Conservation (phyloP, 768 basidiomycete species). For the Xanthoconium purpureum region DNA sequence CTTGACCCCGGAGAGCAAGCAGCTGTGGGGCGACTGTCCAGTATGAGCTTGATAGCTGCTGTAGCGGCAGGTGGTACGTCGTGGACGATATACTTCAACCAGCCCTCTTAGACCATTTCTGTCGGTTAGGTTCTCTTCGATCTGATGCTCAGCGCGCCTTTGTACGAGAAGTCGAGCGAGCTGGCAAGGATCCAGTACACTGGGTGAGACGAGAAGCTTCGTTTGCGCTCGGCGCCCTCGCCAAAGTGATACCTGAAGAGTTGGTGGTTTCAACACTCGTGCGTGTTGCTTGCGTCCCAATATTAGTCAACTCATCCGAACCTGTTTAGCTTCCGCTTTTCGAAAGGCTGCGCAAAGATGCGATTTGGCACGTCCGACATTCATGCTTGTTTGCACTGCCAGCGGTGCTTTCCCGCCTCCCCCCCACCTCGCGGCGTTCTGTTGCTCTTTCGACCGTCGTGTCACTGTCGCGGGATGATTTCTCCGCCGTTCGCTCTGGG, state of each 20-base stretch:
- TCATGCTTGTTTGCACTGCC: constrained; percentile 85
- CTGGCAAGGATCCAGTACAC: constrained; percentile 60
- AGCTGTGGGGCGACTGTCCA: constrained; percentile 79
- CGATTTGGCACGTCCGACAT: constrained; percentile 80
- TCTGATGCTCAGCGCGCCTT: constrained; percentile 59
- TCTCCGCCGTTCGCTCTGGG: constrained; percentile 68
- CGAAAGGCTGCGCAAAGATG: constrained; percentile 63
- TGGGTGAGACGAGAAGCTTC: constrained; percentile 86
- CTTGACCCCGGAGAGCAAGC: constrained; percentile 60
- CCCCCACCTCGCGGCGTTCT: constrained; percentile 51
- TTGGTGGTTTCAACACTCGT: constrained; percentile 64
- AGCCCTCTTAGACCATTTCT: constrained; percentile 4
- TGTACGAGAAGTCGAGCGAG: constrained; percentile 70
- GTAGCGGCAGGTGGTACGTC: constrained; percentile 73
- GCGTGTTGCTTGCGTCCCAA: constrained; percentile 22
- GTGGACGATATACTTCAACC: constrained; percentile 6
- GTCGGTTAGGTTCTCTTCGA: constrained; percentile 47
- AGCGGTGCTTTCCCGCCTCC: constrained; percentile 66
- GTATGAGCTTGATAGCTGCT: constrained; percentile 91
- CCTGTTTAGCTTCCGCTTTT: constrained; percentile 72
- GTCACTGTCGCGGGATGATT: constrained; percentile 61
- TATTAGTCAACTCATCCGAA: constrained; percentile 2
- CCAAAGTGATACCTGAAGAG: constrained; percentile 81
- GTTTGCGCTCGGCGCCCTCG: constrained; percentile 83
- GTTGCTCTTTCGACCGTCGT: constrained; percentile 67